A percentile compares a stretch with the other conserved stretches of the same genome.
phyloP scores from a whole-genome alignment of 1,284 basidiomycete genomes.

The Tylopilus orsonianus region DNA sequence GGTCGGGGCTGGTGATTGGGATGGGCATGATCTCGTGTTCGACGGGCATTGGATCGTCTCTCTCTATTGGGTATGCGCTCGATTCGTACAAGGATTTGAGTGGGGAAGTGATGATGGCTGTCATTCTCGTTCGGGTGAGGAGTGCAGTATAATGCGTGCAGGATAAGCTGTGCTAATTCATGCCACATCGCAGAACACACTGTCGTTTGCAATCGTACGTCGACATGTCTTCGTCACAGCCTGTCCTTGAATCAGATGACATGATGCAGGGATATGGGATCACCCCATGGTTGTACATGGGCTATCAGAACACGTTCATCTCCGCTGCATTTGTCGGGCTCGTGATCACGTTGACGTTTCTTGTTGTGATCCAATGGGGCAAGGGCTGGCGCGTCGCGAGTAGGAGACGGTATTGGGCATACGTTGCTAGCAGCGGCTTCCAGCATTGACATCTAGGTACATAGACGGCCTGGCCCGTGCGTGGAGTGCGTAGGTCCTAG shows the following conservation, averaged over 20 bases:
- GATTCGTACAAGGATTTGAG: conserved; percentile 19
- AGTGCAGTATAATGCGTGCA: too few species aligned
- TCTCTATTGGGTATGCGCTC: conserved; percentile 18
- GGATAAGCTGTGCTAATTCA: too few species aligned
- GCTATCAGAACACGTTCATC: conserved; percentile 20
- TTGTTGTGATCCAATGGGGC: conserved; percentile 16
- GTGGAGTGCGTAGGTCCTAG: too few species aligned
- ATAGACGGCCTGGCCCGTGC: too few species aligned
- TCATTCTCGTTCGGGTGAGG: conserved; percentile 20
- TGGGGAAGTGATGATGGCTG: conserved; percentile 21
- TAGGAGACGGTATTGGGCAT: conserved; percentile 14
- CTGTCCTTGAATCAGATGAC: not conserved
- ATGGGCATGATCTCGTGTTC: conserved; percentile 23
- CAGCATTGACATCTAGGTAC: conserved; percentile 3
- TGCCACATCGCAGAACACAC: conserved; percentile 7
- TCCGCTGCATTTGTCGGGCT: conserved; percentile 18
- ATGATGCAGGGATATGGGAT: conserved; percentile 19
- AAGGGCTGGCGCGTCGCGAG: conserved; percentile 16
- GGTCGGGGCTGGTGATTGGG: conserved; percentile 15
- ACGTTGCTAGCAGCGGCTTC: conserved; percentile 16
- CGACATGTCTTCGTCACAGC: too few species aligned
- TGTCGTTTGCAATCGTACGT: conserved; percentile 18
- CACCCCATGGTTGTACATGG: conserved; percentile 21
- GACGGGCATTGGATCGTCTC: conserved; percentile 16
- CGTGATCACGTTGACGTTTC: conserved; percentile 18